Base-by-base conservation (phyloP, 1,284 basidiomycete species). In the Melampsora occidentalis region DNA sequence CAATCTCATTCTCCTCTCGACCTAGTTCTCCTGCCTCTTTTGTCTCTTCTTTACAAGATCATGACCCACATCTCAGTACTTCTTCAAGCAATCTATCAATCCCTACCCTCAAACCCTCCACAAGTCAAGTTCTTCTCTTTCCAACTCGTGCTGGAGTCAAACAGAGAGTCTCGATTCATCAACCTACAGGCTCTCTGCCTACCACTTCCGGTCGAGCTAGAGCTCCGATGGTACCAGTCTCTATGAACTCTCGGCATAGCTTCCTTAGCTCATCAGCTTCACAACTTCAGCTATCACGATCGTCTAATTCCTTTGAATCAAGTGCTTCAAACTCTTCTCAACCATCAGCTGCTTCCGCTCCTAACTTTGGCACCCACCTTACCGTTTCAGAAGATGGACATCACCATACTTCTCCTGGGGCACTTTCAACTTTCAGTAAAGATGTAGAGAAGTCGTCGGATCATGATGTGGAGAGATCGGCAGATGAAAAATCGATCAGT, bases 61-160 rank as follows among this genome's bases (percentile, higher is more conserved):
- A 59, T 14, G 53, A 59, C 22, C 53, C 7, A 59, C 53, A 22
- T 28, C 12, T 14, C 9, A 59, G 18, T 18, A 59, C 53, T 3
- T 22, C 53, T 9, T 59, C 53, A 22, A 28, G 20, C n/a, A 22
- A 59, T 10, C 20, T 28, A 22, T 59, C 53, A 22, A 10, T 28
- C 12, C 28, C 53, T 4, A 22, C n/a, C n/a, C 53, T 59, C 16
- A 59, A 59, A 10, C 28, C 53, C 22, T 57, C 62, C 2, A 25
- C 62, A 64, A 31, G 28, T 64, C 62, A 64, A 64, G 62, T 64
- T 31, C 20, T 64, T n/a, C 20, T 64, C 20, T 64, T 64, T 64
- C 62, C 62, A 20, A 33, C 62, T 14, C 62, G 35, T 35, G 62
- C 22, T 39, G 62, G 62, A 16, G 35, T 64, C 28, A 64, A 64